phyloP scores from a whole-genome alignment of 2,329 filamentous ascomycete genomes.

The Didymellaceae sp. region DNA sequence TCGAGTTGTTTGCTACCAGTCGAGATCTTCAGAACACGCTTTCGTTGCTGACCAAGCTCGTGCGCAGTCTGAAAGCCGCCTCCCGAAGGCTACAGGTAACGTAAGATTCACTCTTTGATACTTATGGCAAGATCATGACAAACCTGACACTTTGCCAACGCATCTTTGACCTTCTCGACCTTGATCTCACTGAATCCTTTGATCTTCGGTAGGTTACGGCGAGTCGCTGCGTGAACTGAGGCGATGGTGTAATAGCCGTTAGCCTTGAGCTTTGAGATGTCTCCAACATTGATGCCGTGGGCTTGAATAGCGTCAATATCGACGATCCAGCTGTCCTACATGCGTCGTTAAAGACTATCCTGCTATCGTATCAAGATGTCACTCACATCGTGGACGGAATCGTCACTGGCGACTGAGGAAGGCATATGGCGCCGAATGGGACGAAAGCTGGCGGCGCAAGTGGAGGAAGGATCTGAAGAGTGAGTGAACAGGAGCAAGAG shows the following conservation, averaged over 20 bases:
- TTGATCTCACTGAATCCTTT: constrained; percentile 74
- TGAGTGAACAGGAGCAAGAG: constrained; percentile 4
- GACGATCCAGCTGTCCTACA: constrained; percentile 63
- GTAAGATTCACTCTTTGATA: constrained; percentile 25
- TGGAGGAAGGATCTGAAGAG: constrained; percentile 11
- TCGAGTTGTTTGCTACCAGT: constrained; percentile 75
- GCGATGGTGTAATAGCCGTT: constrained; percentile 69
- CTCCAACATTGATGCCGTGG: constrained; percentile 69
- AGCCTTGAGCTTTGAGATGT: constrained; percentile 69
- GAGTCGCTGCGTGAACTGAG: constrained; percentile 65
- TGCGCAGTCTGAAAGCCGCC: constrained; percentile 70
- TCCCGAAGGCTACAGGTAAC: constrained; percentile 57
- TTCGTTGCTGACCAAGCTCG: constrained; percentile 68
- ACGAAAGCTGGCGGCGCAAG: constrained; percentile 5
- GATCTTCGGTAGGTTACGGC: constrained; percentile 67
- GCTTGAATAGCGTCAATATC: constrained; percentile 71
- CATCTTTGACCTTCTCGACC: constrained; percentile 74
- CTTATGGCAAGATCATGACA: neutral
- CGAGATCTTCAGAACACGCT: constrained; percentile 68
- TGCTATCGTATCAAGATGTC: neutral
- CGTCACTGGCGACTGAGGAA: constrained; percentile 60
- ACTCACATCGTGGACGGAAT: constrained; percentile 58
- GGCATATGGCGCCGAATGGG: constrained; percentile 31
- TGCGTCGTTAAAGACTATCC: neutral
- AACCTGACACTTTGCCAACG: constrained; percentile 66